phyloP scores from a whole-genome alignment of 306 rosid genomes.

The Vigna trinervia region DNA sequence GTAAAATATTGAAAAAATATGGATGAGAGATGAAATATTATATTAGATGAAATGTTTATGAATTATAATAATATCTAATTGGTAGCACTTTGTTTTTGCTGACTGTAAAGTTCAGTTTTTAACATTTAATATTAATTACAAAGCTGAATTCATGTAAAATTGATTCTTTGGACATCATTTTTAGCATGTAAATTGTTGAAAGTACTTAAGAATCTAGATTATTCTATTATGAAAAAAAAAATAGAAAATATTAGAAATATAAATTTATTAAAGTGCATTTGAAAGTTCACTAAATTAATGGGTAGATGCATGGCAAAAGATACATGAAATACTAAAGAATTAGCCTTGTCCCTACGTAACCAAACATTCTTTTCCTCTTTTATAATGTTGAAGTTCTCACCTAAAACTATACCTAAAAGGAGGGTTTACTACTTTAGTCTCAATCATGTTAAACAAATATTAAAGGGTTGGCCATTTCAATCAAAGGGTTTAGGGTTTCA shows the following conservation, averaged over 20 bases:
- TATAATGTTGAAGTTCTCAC: neutral
- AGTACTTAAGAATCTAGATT: neutral
- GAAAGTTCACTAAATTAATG: too few species aligned
- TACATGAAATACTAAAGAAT: conserved; percentile 19
- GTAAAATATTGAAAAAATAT: too few species aligned
- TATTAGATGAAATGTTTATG: too few species aligned
- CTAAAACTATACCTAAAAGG: conserved; percentile 30
- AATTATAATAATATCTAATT: too few species aligned
- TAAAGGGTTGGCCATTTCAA: conserved; percentile 1
- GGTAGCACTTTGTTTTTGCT: too few species aligned
- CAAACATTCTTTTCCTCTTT: conserved; percentile 21
- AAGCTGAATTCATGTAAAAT: neutral
- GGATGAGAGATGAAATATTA: too few species aligned
- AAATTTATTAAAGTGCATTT: too few species aligned
- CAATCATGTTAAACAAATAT: neutral
- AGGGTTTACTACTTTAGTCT: neutral
- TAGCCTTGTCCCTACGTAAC: neutral
- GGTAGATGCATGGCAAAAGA: too few species aligned
- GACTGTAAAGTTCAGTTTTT: too few species aligned
- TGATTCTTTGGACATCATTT: neutral
- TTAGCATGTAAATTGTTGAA: neutral
- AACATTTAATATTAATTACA: too few species aligned
- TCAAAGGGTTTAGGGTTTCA: neutral
- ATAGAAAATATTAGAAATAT: neutral
- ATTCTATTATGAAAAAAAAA: neutral